Percentiles rank a stretch among this genome's conserved stretches.
Evolutionary conservation across 73 alveolate species (phyloP).

Genomic region (Paramecium primaurelia): DNA sequence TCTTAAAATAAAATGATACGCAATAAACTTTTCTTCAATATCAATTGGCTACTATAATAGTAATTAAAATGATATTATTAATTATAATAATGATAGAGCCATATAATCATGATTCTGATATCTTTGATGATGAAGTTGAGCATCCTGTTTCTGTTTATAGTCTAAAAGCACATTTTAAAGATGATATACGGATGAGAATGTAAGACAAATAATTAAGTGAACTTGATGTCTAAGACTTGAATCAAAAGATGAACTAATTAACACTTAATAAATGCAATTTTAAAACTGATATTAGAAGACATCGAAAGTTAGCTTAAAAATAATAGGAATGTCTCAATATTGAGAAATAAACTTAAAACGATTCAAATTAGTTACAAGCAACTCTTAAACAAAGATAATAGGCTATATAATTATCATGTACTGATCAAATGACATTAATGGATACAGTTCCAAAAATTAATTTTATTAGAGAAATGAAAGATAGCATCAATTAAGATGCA

Average conservation of each 20-base stretch:
- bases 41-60: neutral
- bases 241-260: neutral
- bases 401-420: neutral
- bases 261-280: neutral
- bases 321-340: neutral
- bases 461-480: neutral
- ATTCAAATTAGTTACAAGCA: neutral
- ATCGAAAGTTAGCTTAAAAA: neutral
- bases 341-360: neutral
- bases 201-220: neutral
- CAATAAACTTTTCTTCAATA: neutral
- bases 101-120: neutral
- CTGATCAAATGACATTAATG: neutral
- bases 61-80: neutral
- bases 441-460: slow-evolving; percentile 19
- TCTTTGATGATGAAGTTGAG: neutral
- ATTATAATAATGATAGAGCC: neutral
- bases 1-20: neutral
- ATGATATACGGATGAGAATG: neutral
- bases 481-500: neutral
- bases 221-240: neutral
- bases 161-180: neutral
- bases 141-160: neutral
- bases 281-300: neutral
- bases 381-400: neutral